These are phyloP conservation scores for Leishmania aethiopica DNA, from an alignment of 208 protist species.

Conservation along the genomic window DNA sequence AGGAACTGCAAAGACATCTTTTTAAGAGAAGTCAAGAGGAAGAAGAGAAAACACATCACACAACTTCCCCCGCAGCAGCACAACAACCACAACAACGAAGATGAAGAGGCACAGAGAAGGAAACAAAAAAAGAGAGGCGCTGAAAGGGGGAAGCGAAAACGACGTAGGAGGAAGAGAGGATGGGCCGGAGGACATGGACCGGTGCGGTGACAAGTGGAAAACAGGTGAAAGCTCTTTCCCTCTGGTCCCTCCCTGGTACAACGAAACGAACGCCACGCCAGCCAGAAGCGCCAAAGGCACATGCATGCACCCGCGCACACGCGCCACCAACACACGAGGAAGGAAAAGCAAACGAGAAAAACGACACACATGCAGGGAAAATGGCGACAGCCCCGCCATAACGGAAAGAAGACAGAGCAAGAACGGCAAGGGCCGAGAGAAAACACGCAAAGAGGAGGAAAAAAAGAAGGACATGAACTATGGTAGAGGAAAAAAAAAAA, in stretches of 20 bases:
- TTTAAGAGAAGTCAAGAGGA: background rate
- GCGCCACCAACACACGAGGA: background rate
- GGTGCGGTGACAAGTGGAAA: background rate
- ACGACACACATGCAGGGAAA: constrained; percentile 11
- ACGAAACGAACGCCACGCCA: background rate
- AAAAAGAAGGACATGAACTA: constrained; percentile 13
- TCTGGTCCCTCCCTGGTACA: background rate
- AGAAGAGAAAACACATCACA: background rate
- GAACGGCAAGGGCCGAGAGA: constrained; percentile 4
- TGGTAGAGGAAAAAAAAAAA: constrained; percentile 7
- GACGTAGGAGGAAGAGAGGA: background rate
- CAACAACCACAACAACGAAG: background rate
- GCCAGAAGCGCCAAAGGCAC: background rate
- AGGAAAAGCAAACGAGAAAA: background rate
- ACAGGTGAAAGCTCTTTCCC: background rate
- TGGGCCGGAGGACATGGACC: background rate
- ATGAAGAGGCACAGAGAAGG: constrained; percentile 1
- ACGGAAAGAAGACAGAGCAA: constrained; percentile 18
- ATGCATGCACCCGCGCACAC: background rate
- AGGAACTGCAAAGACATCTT: background rate
- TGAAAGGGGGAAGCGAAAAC: background rate
- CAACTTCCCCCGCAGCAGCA: background rate
- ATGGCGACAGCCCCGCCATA: constrained; percentile 3
- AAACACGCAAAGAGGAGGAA: background rate
- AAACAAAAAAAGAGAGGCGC: background rate